phyloP scores from a whole-genome alignment of 345 rosid genomes.

The Eucalyptus pauciflora region DNA sequence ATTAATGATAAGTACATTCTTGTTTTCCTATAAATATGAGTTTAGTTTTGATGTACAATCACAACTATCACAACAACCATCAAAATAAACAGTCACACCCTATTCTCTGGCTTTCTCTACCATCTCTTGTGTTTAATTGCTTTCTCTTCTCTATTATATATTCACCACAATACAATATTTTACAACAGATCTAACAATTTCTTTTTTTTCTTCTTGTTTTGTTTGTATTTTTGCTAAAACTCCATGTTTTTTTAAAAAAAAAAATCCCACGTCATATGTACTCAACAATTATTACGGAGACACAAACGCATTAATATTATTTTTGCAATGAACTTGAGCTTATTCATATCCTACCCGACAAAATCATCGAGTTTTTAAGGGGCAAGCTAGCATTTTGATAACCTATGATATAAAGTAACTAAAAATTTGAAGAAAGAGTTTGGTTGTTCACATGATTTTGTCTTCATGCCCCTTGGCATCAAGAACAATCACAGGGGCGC shows the following conservation, averaged over 20 bases:
- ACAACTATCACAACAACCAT: no score
- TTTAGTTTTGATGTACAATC: no score
- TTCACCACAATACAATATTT: no score
- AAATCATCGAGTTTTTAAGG: not conserved
- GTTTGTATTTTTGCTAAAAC: not conserved
- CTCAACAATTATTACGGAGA: not conserved
- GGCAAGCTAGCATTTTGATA: not conserved
- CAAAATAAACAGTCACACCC: no score
- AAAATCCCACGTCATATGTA: not conserved
- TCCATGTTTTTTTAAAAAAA: not conserved
- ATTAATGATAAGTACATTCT: no score
- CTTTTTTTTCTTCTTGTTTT: no score
- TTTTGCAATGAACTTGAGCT: no score
- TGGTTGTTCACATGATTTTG: not conserved
- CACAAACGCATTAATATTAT: not conserved
- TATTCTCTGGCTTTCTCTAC: no score
- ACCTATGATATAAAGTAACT: not conserved
- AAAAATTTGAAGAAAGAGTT: not conserved
- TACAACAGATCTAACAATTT: not conserved
- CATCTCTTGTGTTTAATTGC: no score
- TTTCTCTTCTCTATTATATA: no score
- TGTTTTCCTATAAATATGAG: no score
- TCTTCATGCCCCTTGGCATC: not conserved
- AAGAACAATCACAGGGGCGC: not conserved
- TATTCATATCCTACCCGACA: not conserved